These are phyloP conservation scores for Picocystis salinarum DNA, from an alignment of 139 green algal species.

Conservation along the genomic window DNA sequence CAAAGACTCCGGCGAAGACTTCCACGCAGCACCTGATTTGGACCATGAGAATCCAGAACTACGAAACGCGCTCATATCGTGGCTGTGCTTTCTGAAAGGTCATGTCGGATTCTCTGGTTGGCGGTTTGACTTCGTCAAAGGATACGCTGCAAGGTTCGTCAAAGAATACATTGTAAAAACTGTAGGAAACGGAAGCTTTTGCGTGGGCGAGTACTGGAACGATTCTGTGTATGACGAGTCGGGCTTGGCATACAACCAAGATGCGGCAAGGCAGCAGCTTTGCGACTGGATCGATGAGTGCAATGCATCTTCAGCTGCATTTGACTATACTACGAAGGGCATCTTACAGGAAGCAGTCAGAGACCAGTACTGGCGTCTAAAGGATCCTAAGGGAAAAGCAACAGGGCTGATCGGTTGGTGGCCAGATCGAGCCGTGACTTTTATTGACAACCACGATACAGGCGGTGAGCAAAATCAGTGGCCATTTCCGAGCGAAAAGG, in stretches of 20 bases:
- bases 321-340: constrained; percentile 41
- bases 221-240: constrained; percentile 16
- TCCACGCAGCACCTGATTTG: constrained; percentile 53
- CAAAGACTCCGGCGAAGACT: constrained; percentile 33
- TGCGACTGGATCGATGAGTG: constrained; percentile 31
- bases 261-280: constrained; percentile 28
- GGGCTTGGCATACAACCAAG: constrained; percentile 24
- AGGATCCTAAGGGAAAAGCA: constrained; percentile 17
- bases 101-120: constrained; percentile 39
- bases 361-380: constrained; percentile 17
- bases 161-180: constrained; percentile 29
- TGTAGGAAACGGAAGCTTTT: constrained; percentile 24
- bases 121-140: constrained; percentile 47
- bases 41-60: constrained; percentile 67
- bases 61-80: constrained; percentile 40
- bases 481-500: constrained; percentile 25
- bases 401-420: constrained; percentile 33
- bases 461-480: constrained; percentile 28
- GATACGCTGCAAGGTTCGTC: constrained; percentile 24
- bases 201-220: constrained; percentile 55
- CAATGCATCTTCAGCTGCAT: constrained; percentile 18
- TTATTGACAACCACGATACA: constrained; percentile 45
- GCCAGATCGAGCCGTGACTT: constrained; percentile 29
- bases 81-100: constrained; percentile 42
- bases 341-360: constrained; percentile 15